These are phyloP conservation scores for Candida sojae DNA, from an alignment of 1,139 yeast species.

Conservation along the genomic window DNA sequence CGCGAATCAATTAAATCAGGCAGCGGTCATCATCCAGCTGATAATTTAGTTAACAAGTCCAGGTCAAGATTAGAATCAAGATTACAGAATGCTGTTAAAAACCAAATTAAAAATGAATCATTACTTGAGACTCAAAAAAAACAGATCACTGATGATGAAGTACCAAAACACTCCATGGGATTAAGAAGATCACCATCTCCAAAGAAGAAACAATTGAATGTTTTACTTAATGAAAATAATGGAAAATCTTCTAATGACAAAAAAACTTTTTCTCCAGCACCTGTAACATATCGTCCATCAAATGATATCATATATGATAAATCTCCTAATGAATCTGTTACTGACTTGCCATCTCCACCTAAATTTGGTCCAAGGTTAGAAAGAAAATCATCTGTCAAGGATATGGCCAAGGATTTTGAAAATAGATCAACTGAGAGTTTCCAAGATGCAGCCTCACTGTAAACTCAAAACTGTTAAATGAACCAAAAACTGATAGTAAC, in stretches of 20 bases:
- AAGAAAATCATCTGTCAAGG: constrained; percentile 38
- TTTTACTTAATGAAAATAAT: constrained; percentile 21
- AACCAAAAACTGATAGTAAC: too few relatives aligned
- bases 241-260: background rate
- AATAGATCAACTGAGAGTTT: constrained; percentile 13
- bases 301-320: constrained; percentile 26
- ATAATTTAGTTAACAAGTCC: constrained; percentile 18
- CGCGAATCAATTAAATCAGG: constrained; percentile 11
- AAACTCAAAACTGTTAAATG: too few relatives aligned
- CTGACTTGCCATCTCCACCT: constrained; percentile 23
- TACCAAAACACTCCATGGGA: constrained; percentile 20
- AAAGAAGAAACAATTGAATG: constrained; percentile 35
- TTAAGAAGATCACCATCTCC: constrained; percentile 44
- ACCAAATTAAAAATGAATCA: constrained; percentile 4
- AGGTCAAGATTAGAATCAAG: constrained; percentile 34
- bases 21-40: constrained; percentile 1
- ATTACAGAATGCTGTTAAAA: constrained; percentile 30
- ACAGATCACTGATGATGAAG: constrained; percentile 3
- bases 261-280: constrained; percentile 5
- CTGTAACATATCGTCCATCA: constrained; percentile 32
- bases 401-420: constrained; percentile 34
- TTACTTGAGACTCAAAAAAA: constrained; percentile 4
- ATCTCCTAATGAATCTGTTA: constrained; percentile 1
- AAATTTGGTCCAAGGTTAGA: constrained; percentile 29
- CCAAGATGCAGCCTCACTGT: constrained; percentile 5